Base-by-base conservation (phyloP, 257 asterid genomes). In the Eustoma russellianum region DNA sequence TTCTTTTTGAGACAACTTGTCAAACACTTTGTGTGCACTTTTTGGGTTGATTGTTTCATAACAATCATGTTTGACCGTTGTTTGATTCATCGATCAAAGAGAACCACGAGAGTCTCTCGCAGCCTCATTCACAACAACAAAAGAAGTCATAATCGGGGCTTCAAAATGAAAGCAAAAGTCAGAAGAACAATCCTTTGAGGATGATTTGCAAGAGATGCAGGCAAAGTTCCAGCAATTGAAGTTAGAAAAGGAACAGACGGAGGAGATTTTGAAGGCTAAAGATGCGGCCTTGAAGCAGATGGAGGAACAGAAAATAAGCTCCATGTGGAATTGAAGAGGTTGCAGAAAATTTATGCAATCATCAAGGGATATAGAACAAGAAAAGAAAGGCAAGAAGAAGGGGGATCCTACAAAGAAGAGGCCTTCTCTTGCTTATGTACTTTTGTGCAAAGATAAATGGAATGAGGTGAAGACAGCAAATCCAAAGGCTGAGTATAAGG, bases 381-480 rank as follows among this genome's bases (percentile, higher is more conserved):
- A 77, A 3, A 88, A 88, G 77, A 86, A 86, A 53, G 85, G 75
- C 46, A 90, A 81, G 61, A 86, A 76, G 78, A 79, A 78, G 68
- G 78, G 24, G 6, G 71, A 67, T 50, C 63, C 66, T 0, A 49
- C 73, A 0, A 79, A 45, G 66, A 89, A 86, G 58, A 90, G 66
- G 74, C 98, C 96, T 17, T 81, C 91, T 0, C 86, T 88, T 28
- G 70, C 98, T 0, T 90, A 90, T 48, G 77, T 66, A 2, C 60
- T 79, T 53, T 90, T 96, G 98, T 82, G 85, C 75, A 90, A 90
- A 70, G 96, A 86, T 62, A 85, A 80, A 46, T 90, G 98, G 98
- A 74, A 61, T 68, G 96, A 83, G 95, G 86, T 86, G 53, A 90
- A 90, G 78, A 75, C 73, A 15, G 77, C 71, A 1, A 82, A 83